phyloP scores from a whole-genome alignment of 139 green algal species.

The Zygnema circumcarinatum region DNA sequence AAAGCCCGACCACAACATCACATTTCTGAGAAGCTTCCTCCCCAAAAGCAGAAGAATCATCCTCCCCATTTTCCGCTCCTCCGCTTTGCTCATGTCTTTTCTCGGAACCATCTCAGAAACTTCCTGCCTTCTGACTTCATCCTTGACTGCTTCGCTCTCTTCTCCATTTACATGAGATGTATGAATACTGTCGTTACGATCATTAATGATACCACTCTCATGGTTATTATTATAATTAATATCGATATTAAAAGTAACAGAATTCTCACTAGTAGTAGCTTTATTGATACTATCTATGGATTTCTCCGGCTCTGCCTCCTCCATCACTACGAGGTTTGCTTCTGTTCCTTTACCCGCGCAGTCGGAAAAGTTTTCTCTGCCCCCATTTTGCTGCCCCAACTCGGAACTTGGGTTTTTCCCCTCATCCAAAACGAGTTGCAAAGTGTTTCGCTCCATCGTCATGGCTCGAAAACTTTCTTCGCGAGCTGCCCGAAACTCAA shows the following conservation, averaged over 20 bases:
- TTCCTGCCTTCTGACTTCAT: no score
- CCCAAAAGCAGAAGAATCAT: not conserved
- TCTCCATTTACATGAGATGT: no score
- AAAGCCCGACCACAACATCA: slow-evolving; percentile 6
- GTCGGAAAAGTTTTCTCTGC: not conserved
- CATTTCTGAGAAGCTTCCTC: slow-evolving; percentile 22
- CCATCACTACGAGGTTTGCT: not conserved
- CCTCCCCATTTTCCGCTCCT: not conserved
- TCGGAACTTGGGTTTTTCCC: not conserved
- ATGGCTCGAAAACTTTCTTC: not conserved
- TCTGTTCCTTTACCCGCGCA: not conserved
- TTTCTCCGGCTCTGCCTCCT: not conserved
- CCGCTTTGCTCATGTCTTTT: not conserved
- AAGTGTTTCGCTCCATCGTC: not conserved
- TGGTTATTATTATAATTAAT: not conserved
- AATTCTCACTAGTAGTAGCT: not conserved
- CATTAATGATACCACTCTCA: no score
- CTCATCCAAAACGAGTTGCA: not conserved
- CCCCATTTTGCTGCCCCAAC: not conserved
- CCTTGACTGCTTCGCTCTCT: no score
- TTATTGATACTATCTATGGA: not conserved
- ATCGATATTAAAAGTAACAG: not conserved
- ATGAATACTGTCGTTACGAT: no score
- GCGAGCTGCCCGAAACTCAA: not conserved
- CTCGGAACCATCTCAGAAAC: no score